Evolutionary conservation across 139 green algal species (phyloP).

Genomic region (Marvania coccoides): DNA sequence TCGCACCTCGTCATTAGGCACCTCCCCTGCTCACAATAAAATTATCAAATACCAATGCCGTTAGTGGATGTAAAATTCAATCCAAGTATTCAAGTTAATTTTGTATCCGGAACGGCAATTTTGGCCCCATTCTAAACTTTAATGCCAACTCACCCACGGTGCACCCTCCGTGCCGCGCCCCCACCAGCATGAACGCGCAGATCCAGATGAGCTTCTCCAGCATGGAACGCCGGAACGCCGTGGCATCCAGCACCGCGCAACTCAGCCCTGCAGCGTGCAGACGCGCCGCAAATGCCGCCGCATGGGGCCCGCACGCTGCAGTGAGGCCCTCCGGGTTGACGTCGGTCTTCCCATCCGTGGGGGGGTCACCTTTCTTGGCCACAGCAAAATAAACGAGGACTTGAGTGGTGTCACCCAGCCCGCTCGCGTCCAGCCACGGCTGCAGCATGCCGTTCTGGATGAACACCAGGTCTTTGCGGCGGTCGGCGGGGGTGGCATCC

Average conservation of each 20-base stretch:
- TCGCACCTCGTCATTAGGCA: slow-evolving; percentile 31
- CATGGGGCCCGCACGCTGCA: slow-evolving; percentile 76
- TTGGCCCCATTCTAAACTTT: too few species aligned
- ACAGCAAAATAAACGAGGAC: slow-evolving; percentile 98
- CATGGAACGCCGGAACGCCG: slow-evolving; percentile 74
- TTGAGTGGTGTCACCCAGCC: slow-evolving; percentile 83
- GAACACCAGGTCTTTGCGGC: slow-evolving; percentile 91
- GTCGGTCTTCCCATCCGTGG: slow-evolving; percentile 88
- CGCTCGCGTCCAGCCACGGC: slow-evolving; percentile 77
- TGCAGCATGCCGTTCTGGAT: slow-evolving; percentile 99
- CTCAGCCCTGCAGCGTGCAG: slow-evolving; percentile 68
- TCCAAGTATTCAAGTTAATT: too few species aligned
- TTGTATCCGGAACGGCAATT: too few species aligned
- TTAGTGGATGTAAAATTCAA: too few species aligned
- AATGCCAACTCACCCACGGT: slow-evolving; percentile 85
- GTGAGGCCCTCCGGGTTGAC: slow-evolving; percentile 96
- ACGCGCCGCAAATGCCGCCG: slow-evolving; percentile 64
- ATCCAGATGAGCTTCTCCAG: slow-evolving; percentile 99
- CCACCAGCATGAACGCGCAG: slow-evolving; percentile 92
- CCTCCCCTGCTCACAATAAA: too few species aligned
- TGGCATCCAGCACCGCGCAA: slow-evolving; percentile 79
- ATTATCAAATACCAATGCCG: too few species aligned
- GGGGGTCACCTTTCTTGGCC: slow-evolving; percentile 83
- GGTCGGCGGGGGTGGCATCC: slow-evolving; percentile 49
- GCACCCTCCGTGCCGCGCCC: slow-evolving; percentile 57